These are phyloP conservation scores for Corymbia maculata DNA, from an alignment of 345 rosid genomes.

Conservation along the genomic window DNA sequence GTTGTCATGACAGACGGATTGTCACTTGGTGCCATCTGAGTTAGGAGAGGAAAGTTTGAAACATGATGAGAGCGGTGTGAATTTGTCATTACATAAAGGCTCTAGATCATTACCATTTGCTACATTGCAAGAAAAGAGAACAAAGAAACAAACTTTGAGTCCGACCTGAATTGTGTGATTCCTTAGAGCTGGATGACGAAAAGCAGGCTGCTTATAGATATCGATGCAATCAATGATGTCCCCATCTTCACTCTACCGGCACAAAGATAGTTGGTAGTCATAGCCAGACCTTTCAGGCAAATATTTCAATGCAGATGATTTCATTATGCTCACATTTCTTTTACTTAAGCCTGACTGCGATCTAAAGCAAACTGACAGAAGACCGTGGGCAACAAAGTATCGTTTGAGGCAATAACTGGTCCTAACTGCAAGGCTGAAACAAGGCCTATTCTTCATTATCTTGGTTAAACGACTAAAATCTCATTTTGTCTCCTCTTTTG, in stretches of 20 bases:
- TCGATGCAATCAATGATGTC: conserved; percentile 41
- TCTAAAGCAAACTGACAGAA: neutral
- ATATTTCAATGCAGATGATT: neutral
- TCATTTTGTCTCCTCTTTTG: neutral
- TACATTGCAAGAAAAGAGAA: neutral
- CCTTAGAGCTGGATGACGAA: conserved; percentile 36
- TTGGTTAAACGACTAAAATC: neutral
- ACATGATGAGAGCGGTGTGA: neutral
- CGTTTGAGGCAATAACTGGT: neutral
- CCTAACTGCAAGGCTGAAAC: neutral
- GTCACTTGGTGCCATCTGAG: conserved; percentile 28
- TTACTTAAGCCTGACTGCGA: neutral
- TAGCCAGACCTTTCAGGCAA: neutral
- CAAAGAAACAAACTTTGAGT: neutral
- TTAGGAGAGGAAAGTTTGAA: neutral
- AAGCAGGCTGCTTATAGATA: conserved; percentile 38
- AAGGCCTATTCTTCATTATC: neutral
- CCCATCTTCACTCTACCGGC: conserved; percentile 35
- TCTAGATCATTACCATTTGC: neutral
- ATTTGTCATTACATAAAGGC: neutral
- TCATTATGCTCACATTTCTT: neutral
- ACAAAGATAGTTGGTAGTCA: neutral
- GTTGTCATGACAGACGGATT: neutral
- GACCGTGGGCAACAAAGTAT: neutral
- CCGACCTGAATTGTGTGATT: conserved; percentile 39